Conservation (phyloP, 2,329 filamentous ascomycete species). For the Xylariaceae sp. region DNA sequence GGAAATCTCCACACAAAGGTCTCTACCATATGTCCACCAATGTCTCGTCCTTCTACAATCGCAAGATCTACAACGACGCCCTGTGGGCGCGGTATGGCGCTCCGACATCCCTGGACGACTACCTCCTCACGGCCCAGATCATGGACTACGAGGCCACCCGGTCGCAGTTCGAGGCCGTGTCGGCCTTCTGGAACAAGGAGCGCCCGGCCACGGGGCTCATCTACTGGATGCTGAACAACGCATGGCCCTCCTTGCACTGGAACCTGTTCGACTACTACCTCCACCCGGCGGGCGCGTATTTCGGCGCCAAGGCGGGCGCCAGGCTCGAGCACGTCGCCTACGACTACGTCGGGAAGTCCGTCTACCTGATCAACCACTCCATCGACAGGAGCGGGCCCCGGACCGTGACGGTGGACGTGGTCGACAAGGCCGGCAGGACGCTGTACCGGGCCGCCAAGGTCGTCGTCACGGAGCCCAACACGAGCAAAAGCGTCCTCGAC, state of each 20-base stretch:
- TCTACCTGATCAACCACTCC: slow-evolving; percentile 53
- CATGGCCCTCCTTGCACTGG: slow-evolving; percentile 62
- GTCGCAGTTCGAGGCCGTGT: slow-evolving; percentile 53
- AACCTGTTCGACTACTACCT: slow-evolving; percentile 60
- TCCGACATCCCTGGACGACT: slow-evolving; percentile 49
- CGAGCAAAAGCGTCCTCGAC: slow-evolving; percentile 33
- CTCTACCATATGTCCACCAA: slow-evolving; percentile 57
- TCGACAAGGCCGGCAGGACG: slow-evolving; percentile 41
- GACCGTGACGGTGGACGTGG: slow-evolving; percentile 42
- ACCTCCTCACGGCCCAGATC: slow-evolving; percentile 54
- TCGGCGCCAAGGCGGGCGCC: slow-evolving; percentile 49
- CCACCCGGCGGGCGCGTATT: slow-evolving; percentile 52
- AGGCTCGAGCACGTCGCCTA: slow-evolving; percentile 50
- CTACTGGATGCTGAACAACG: slow-evolving; percentile 64
- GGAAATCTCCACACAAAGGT: slow-evolving; percentile 46
- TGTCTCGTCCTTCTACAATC: slow-evolving; percentile 49
- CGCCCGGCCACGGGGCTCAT: slow-evolving; percentile 54
- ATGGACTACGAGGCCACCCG: slow-evolving; percentile 60
- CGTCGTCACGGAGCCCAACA: slow-evolving; percentile 39
- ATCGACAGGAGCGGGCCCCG: slow-evolving; percentile 36
- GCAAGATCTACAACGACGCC: slow-evolving; percentile 53
- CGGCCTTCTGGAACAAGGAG: slow-evolving; percentile 42
- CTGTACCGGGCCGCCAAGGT: slow-evolving; percentile 32
- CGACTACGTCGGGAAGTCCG: slow-evolving; percentile 41
- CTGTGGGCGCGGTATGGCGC: slow-evolving; percentile 48